Conservation (phyloP, 768 basidiomycete genomes). For the Leucocoprinus leucothites region DNA sequence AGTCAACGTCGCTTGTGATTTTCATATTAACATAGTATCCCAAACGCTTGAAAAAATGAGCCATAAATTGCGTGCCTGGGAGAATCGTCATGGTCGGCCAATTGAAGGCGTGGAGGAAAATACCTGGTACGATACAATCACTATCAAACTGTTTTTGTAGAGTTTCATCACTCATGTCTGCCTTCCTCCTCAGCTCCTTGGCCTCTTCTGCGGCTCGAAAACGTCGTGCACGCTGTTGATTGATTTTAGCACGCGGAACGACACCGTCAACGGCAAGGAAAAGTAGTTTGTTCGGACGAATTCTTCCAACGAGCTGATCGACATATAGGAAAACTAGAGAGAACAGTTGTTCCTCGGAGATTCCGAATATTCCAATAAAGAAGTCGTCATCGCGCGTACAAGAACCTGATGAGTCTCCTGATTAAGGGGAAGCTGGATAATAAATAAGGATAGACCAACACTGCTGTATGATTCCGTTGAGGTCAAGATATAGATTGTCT, state of each 20-base stretch:
- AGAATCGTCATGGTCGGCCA: neutral
- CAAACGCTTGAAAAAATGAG: constrained; percentile 81
- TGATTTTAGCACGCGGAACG: constrained; percentile 98
- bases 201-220: constrained; percentile 95
- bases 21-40: constrained; percentile 98
- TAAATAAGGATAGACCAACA: constrained; percentile 36
- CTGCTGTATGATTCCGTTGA: constrained; percentile 90
- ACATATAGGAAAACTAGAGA: constrained; percentile 97
- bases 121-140: constrained; percentile 98
- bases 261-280: constrained; percentile 99
- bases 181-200: constrained; percentile 82
- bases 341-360: constrained; percentile 96
- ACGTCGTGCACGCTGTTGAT: constrained; percentile 93
- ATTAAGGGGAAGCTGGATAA: no score
- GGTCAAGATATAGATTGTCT: constrained; percentile 93
- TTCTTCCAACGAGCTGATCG: constrained; percentile 93
- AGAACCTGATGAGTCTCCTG: constrained; percentile 47
- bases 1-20: constrained; percentile 94
- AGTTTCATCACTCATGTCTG: constrained; percentile 83
- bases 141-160: constrained; percentile 97
- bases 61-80: constrained; percentile 93
- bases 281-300: constrained; percentile 96
- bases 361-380: no score
- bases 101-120: constrained; percentile 21
- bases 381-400: constrained; percentile 96